Conservation (phyloP, 1,284 basidiomycete genomes). For the Cryptococcus sp. region DNA sequence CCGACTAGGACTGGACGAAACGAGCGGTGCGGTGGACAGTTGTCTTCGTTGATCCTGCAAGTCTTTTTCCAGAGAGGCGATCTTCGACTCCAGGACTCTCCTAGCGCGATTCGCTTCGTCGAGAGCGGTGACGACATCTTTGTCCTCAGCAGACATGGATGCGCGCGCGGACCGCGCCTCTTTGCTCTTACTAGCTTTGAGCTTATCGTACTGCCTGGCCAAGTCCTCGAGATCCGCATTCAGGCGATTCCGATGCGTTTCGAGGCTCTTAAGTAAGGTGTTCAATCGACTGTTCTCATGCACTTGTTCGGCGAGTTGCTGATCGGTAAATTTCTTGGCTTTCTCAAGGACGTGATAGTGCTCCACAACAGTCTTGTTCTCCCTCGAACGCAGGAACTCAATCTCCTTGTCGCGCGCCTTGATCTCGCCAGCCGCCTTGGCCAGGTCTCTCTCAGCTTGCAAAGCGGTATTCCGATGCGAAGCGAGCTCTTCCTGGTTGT, state of each 20-base stretch:
- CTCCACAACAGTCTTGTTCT: constrained; percentile 98
- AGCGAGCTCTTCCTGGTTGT: constrained; percentile 68
- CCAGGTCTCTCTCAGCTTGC: constrained; percentile 77
- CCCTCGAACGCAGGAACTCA: constrained; percentile 77
- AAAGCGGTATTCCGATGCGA: constrained; percentile 69
- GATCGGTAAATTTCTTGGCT: constrained; percentile 93
- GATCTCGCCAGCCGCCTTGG: constrained; percentile 74
- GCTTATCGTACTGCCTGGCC: constrained; percentile 71
- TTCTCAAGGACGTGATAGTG: constrained; percentile 97
- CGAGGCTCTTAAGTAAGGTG: constrained; percentile 40
- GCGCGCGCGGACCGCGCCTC: constrained; percentile 42
- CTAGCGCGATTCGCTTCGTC: constrained; percentile 43
- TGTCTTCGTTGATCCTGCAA: constrained; percentile 42
- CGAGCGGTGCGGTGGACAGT: constrained; percentile 29
- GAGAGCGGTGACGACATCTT: constrained; percentile 28
- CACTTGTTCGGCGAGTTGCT: constrained; percentile 72
- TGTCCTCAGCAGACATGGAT: constrained; percentile 40
- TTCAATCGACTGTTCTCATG: constrained; percentile 48
- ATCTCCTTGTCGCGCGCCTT: constrained; percentile 83
- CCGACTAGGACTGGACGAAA: constrained; percentile 9
- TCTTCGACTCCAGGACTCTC: constrained; percentile 34
- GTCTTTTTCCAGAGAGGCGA: constrained; percentile 43
- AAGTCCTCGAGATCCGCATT: constrained; percentile 84
- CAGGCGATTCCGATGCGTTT: constrained; percentile 60
- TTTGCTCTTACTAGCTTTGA: constrained; percentile 60